Base-by-base conservation (phyloP, 169 alveolate genomes). In the Plasmodium knowlesi region DNA sequence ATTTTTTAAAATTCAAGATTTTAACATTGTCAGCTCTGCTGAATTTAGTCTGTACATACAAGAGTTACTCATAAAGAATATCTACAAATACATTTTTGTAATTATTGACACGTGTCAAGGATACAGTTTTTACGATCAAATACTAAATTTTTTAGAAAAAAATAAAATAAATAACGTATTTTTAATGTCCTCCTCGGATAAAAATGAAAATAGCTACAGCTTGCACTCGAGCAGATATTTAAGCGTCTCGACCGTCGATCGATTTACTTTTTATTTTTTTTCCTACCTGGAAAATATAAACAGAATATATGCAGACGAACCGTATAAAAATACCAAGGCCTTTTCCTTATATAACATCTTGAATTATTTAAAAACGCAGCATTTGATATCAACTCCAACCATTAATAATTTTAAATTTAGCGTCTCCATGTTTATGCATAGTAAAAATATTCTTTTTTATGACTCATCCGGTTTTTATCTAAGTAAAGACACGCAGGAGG, bases 31-130 rank as follows among this genome's bases (percentile, higher is more conserved):
- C 9, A 89, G 97, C 61, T 93, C 98, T 5, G 37, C 82, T 22
- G 97, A 96, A 70, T 86, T 95, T 80, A 96, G 91, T 39, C 37
- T 83, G 67, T 95, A 95, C 76, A 83, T 94, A 71, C 92, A 80
- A 84, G 98, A 96, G 84, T 73, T 96, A 82, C 79, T 88, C 53
- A 92, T 96, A 46, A 96, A 96, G 93, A 84, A 96, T 30, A 76
- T 96, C 4, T 94, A 95, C 57, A 93, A 92, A 73, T 92, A 88
- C 46, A 89, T 93, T 12, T 76, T 96, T 83, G 94, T 95, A 53
- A 70, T 96, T 12, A 39, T 93, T 50, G 98, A 96, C 46, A 96
- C 98, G 8, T 96, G 98, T 43, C 97, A 95, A 76, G 97, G 97
- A 1, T 95, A 96, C 50, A 96, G 97, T 39, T 82, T 96, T 96